Percentiles rank a stretch among this genome's conserved stretches.
These are phyloP conservation scores for Nothomitra cinnamomea DNA, from an alignment of 2,329 filamentous ascomycete species.

Conservation along the genomic window DNA sequence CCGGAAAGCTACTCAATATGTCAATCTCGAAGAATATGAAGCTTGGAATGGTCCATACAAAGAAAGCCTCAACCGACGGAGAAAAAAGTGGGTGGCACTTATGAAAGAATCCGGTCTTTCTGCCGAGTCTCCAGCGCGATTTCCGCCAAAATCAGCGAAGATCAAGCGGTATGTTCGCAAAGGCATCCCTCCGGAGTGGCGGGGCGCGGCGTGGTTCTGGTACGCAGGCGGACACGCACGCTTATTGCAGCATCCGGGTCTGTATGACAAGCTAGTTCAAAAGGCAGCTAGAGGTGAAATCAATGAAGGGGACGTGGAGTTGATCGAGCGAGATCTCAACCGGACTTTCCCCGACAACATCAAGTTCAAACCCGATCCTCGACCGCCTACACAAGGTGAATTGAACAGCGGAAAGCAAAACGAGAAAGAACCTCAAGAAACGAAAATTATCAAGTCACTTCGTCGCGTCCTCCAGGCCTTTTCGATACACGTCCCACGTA, in stretches of 20 bases:
- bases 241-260: conserved; percentile 54
- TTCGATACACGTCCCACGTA: conserved; percentile 73
- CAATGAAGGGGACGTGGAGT: conserved; percentile 62
- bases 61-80: conserved; percentile 54
- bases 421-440: conserved; percentile 35
- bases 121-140: conserved; percentile 54
- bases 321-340: conserved; percentile 85
- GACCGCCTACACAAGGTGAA: conserved; percentile 18
- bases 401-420: conserved; percentile 16
- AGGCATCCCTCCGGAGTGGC: conserved; percentile 83
- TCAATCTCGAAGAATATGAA: conserved; percentile 63
- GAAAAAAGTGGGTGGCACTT: conserved; percentile 66
- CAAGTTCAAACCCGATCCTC: conserved; percentile 56
- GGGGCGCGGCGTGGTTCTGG: conserved; percentile 94
- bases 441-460: conserved; percentile 61
- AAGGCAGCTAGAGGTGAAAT: conserved; percentile 45
- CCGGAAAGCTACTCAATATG: conserved; percentile 68
- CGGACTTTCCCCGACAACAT: conserved; percentile 91
- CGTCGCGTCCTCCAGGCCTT: conserved; percentile 80
- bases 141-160: conserved; percentile 66
- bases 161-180: conserved; percentile 84
- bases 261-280: conserved; percentile 56
- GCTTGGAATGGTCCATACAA: conserved; percentile 62
- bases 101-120: conserved; percentile 61
- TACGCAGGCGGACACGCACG: conserved; percentile 78